Evolutionary conservation across 208 protist species (phyloP).

Genomic region (Spongospora subterranea): DNA sequence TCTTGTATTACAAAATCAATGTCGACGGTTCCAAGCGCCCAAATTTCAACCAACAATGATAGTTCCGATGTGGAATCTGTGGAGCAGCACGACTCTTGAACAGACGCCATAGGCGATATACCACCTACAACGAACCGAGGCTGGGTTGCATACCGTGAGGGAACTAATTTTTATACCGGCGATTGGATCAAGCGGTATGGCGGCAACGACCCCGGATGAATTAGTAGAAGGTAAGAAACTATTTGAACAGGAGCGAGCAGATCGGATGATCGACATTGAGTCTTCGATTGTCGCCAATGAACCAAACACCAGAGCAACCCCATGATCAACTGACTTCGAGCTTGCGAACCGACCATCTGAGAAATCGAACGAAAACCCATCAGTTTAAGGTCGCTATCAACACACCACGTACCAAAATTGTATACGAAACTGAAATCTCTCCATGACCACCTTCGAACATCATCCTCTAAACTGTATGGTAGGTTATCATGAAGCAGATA

Average conservation of each 20-base stretch:
- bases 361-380: neutral
- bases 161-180: neutral
- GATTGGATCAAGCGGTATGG: neutral
- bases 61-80: neutral
- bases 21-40: neutral
- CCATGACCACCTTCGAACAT: neutral
- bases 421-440: slow-evolving; percentile 41
- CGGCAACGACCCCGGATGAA: neutral
- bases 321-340: slow-evolving; percentile 3
- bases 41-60: neutral
- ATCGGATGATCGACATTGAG: neutral
- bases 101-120: neutral
- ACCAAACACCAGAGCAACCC: slow-evolving; percentile 28
- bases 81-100: neutral
- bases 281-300: neutral
- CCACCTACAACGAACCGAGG: neutral
- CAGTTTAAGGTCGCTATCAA: neutral
- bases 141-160: neutral
- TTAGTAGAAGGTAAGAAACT: neutral
- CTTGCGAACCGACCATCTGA: neutral
- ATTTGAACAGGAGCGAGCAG: neutral
- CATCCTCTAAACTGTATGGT: neutral
- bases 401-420: slow-evolving; percentile 39
- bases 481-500: too few species aligned
- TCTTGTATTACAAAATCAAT: neutral